These are phyloP conservation scores for Inonotus hispidus DNA, from an alignment of 1,284 basidiomycete genomes.

Conservation along the genomic window DNA sequence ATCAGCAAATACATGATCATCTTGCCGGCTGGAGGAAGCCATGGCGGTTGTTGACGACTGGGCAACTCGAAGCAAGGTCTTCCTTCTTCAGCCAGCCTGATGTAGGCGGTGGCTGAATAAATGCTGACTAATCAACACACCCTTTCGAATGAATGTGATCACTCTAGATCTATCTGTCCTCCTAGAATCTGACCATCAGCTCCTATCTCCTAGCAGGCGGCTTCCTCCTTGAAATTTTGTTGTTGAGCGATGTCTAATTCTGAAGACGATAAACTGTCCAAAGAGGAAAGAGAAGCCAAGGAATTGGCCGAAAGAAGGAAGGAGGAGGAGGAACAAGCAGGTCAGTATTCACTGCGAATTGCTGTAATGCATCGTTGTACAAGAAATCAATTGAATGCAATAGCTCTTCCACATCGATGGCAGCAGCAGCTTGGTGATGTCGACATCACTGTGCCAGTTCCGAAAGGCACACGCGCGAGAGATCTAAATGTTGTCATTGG, in stretches of 20 bases:
- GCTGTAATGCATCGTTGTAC: background rate
- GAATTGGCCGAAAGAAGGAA: conserved; percentile 66
- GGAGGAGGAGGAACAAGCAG: conserved; percentile 79
- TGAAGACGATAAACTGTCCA: conserved; percentile 74
- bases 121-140: background rate
- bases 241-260: conserved; percentile 34
- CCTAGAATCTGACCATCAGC: background rate
- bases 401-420: conserved; percentile 91
- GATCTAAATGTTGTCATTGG: conserved; percentile 75
- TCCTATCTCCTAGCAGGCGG: background rate
- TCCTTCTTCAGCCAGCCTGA: background rate
- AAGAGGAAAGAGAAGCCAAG: conserved; percentile 68
- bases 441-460: conserved; percentile 79
- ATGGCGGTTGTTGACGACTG: conserved; percentile 41
- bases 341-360: conserved; percentile 39
- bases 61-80: conserved; percentile 10
- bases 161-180: background rate
- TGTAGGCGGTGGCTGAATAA: background rate
- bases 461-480: conserved; percentile 78
- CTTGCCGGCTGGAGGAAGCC: conserved; percentile 21
- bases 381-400: conserved; percentile 18
- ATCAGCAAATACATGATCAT: conserved; percentile 27
- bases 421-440: conserved; percentile 86
- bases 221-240: background rate
- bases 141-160: background rate